phyloP scores from a whole-genome alignment of 1,284 basidiomycete genomes.

The Trichosporon asahii region DNA sequence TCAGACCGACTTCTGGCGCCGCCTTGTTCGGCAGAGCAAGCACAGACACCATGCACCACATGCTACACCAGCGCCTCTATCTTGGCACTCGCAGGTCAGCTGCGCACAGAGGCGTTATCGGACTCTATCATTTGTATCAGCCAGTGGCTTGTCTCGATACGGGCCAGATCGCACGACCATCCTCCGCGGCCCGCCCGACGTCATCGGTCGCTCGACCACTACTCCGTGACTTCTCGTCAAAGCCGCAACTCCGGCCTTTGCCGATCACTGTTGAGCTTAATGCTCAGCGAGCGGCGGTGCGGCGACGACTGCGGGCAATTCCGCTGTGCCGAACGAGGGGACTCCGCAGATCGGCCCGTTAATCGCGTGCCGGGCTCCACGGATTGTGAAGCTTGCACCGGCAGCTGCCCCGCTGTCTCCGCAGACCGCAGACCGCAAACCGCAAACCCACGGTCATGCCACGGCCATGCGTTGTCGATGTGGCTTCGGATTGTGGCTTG shows the following conservation, averaged over 20 bases:
- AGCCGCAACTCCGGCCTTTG: neutral
- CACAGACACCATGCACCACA: neutral
- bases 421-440: too few relatives aligned
- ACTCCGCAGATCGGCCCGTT: neutral
- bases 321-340: neutral
- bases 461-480: too few relatives aligned
- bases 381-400: neutral
- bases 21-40: neutral
- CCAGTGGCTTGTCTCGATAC: neutral
- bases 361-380: neutral
- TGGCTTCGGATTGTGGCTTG: neutral
- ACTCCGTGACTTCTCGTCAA: neutral
- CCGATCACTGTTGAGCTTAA: neutral
- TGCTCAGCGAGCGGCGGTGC: neutral
- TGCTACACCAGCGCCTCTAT: neutral
- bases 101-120: neutral
- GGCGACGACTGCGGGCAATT: neutral
- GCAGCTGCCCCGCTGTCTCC: neutral
- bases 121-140: neutral
- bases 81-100: neutral
- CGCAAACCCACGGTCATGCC: too few relatives aligned
- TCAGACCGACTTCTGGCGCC: neutral
- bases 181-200: neutral
- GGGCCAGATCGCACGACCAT: neutral
- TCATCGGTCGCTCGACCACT: neutral